Evolutionary conservation across 2,329 filamentous ascomycete genomes (phyloP).

Genomic region (Claviceps pusilla): DNA sequence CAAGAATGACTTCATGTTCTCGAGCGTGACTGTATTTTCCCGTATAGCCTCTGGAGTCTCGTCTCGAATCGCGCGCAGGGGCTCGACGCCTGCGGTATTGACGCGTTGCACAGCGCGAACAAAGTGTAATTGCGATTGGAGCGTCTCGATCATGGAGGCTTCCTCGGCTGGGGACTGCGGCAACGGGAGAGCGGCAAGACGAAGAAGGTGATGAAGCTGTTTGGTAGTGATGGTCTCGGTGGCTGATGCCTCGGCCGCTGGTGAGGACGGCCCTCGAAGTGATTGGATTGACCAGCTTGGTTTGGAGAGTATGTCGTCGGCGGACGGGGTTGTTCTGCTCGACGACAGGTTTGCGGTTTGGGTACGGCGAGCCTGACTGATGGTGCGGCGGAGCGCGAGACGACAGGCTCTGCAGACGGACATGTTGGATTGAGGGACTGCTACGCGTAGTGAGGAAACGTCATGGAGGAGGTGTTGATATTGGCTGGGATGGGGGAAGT

Average conservation of each 20-base stretch:
- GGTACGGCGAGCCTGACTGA: constrained; percentile 3
- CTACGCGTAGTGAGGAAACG: background rate
- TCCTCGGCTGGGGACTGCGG: constrained; percentile 52
- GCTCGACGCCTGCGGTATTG: constrained; percentile 56
- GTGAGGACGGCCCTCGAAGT: constrained; percentile 25
- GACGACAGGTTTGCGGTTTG: constrained; percentile 4
- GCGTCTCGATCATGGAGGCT: constrained; percentile 52
- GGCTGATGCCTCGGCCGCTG: constrained; percentile 9
- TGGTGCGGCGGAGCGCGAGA: constrained; percentile 12
- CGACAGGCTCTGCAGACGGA: constrained; percentile 18
- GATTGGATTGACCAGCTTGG: constrained; percentile 76
- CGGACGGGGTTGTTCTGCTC: constrained; percentile 7
- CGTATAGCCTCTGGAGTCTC: constrained; percentile 51
- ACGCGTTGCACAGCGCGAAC: constrained; percentile 74
- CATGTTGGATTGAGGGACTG: constrained; percentile 10
- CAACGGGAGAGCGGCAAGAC: constrained; percentile 71
- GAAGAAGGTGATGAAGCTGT: constrained; percentile 70
- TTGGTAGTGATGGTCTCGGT: constrained; percentile 40
- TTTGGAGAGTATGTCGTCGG: constrained; percentile 41
- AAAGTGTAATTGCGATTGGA: constrained; percentile 76
- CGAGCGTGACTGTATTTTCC: constrained; percentile 44
- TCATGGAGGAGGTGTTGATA: background rate
- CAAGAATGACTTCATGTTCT: constrained; percentile 40
- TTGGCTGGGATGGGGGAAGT: background rate
- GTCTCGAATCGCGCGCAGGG: constrained; percentile 67